Evolutionary conservation across 768 basidiomycete genomes (phyloP), one percentile per base, ranked within the genome.

Genomic region (Amanita rubescens): DNA sequence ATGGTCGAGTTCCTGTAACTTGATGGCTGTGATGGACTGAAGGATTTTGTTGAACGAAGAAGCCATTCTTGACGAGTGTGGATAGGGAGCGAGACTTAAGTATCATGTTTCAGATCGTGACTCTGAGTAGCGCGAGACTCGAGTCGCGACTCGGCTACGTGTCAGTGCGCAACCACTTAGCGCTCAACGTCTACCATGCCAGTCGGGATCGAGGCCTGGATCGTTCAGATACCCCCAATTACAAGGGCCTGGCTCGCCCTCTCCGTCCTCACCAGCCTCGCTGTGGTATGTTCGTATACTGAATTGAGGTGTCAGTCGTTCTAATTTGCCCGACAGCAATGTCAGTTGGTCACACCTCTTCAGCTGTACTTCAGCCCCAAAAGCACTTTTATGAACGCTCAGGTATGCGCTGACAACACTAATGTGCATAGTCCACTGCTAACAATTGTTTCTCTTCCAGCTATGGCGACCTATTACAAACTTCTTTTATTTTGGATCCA

Each of bases 401-500:
- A 95, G 79, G 91, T 85, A 49, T 2, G 6, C 27, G 8, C 27
- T 12, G 15, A 37, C 20, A 5, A 32, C 14, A 30, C 9, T 25
- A 37, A 20, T 14, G 17, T n/a, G n/a, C 7, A 15, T 25, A 10
- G 9, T 27, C 8, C 9, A 32, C 54, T 46, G 15, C 30, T 44
- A 41, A 55, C 55, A 59, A 53, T 62, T 37, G 49, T 59, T 46
- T 14, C 7, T 30, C 39, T 22, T 46, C 34, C 53, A 96, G 92
- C 76, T 85, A 59, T 97, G 94, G 94, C 80, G 95, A 25, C 78
- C 83, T 43, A 68, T 86, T 38, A 94, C 94, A 25, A 95, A 89
- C 10, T 98, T 98, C 77, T 86, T 94, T 62, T 99, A 94, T 70
- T 98, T 97, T 69, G 96, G 95, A 10, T 80, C 86, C 1, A 82